Conservation (phyloP, 148 eudicot species). For the Pharnaceum exiguum region DNA sequence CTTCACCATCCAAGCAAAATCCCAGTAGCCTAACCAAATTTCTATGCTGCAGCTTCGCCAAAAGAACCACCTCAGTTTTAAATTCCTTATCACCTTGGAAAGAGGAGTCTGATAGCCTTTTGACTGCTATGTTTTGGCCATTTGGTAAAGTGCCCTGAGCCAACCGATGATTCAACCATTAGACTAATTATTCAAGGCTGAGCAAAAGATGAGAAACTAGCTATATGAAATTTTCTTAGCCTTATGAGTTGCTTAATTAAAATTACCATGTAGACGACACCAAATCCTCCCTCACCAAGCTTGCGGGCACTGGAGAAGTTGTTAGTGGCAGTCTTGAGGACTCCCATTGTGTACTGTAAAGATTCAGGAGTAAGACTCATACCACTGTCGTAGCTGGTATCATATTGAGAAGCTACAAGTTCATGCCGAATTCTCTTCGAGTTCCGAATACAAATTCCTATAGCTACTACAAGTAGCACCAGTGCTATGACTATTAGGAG, state of each 20-base stretch:
- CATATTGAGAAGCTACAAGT: background rate
- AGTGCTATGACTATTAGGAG: background rate
- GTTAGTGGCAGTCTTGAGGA: slow-evolving; percentile 18
- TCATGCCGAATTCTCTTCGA: background rate
- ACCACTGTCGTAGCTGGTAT: background rate
- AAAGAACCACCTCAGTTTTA: slow-evolving; percentile 11
- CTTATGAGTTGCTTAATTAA: background rate
- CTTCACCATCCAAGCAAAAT: slow-evolving; percentile 18
- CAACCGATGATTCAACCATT: background rate
- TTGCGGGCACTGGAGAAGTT: slow-evolving; percentile 18
- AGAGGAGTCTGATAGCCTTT: slow-evolving; percentile 12
- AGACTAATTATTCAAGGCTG: too few species aligned
- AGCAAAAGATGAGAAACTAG: too few species aligned
- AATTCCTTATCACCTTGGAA: slow-evolving; percentile 19
- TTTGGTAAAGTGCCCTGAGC: slow-evolving; percentile 7
- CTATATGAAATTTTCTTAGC: background rate
- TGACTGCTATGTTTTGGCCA: slow-evolving; percentile 18
- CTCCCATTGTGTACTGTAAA: slow-evolving; percentile 12
- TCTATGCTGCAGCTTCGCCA: slow-evolving; percentile 27
- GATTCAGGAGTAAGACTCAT: slow-evolving; percentile 7
- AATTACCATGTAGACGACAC: slow-evolving; percentile 23
- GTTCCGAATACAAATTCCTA: background rate
- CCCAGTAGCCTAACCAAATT: slow-evolving; percentile 23
- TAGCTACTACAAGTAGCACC: background rate
- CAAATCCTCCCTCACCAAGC: slow-evolving; percentile 26